Evolutionary conservation across 148 eudicot genomes (phyloP).

Genomic region (Camellia granthamiana): DNA sequence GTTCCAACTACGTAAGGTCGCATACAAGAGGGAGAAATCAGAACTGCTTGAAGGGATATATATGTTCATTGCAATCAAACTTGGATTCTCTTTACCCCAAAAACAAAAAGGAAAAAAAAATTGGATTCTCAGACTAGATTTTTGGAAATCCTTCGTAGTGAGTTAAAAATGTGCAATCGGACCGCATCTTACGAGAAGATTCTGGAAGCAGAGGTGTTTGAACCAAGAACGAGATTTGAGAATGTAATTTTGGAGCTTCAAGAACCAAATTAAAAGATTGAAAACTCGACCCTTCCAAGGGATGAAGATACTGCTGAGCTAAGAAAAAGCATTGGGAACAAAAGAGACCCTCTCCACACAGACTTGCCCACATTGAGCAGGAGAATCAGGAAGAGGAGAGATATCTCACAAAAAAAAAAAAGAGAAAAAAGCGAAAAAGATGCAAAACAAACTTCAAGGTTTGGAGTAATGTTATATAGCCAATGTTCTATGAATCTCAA

Average conservation of each 20-base stretch:
- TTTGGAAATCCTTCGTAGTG: slow-evolving; percentile 48
- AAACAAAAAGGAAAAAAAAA: too few relatives aligned
- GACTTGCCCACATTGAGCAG: slow-evolving; percentile 49
- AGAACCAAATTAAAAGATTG: slow-evolving; percentile 49
- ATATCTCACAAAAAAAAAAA: slow-evolving; percentile 19
- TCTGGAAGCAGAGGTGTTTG: slow-evolving; percentile 57
- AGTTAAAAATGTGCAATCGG: slow-evolving; percentile 60
- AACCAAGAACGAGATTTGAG: slow-evolving; percentile 48
- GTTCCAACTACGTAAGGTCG: slow-evolving; percentile 46
- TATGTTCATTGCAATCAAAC: slow-evolving; percentile 36
- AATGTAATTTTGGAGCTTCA: slow-evolving; percentile 49
- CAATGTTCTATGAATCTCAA: slow-evolving; percentile 42
- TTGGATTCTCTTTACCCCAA: too few relatives aligned
- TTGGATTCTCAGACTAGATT: slow-evolving; percentile 56
- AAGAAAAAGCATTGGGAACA: slow-evolving; percentile 41
- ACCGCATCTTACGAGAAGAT: slow-evolving; percentile 59
- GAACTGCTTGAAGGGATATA: slow-evolving; percentile 47
- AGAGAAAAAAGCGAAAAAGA: slow-evolving; percentile 39
- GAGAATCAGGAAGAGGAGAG: slow-evolving; percentile 58
- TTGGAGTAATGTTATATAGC: slow-evolving; percentile 51
- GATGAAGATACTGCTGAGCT: slow-evolving; percentile 60
- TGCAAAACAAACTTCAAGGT: slow-evolving; percentile 47
- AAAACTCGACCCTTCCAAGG: slow-evolving; percentile 44
- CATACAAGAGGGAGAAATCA: slow-evolving; percentile 57
- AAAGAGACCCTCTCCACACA: slow-evolving; percentile 50